Conservation (phyloP, 2,329 filamentous ascomycete species). For the Fusarium sp. region DNA sequence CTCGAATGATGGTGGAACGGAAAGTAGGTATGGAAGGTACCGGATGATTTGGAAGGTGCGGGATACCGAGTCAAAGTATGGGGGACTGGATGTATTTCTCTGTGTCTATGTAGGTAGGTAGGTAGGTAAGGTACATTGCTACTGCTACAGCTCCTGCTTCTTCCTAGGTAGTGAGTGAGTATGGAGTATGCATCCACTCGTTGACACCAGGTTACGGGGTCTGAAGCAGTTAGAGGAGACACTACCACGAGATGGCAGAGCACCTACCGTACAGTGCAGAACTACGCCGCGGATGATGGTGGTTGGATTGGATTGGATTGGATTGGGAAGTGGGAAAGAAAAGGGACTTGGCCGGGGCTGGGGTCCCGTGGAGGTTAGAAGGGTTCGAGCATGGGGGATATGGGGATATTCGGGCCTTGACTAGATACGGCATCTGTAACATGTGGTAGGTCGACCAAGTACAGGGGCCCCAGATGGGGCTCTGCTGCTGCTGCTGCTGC, state of each 20-base stretch:
- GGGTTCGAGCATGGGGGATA: slow-evolving; percentile 31
- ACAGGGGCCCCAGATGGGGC: slow-evolving; percentile 42
- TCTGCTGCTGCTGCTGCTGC: slow-evolving; percentile 42
- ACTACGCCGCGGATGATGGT: slow-evolving; percentile 23
- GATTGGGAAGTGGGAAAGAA: slow-evolving; percentile 28
- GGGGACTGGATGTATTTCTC: slow-evolving; percentile 34
- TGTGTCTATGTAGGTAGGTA: not conserved
- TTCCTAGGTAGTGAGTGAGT: slow-evolving; percentile 10
- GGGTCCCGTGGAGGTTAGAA: slow-evolving; percentile 38
- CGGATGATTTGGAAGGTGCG: slow-evolving; percentile 20
- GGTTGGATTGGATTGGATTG: slow-evolving; percentile 35
- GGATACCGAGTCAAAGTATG: slow-evolving; percentile 22
- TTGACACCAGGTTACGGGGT: slow-evolving; percentile 38
- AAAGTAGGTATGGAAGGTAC: not conserved
- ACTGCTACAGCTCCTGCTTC: slow-evolving; percentile 18
- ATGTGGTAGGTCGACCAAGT: slow-evolving; percentile 36
- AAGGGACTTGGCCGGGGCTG: slow-evolving; percentile 40
- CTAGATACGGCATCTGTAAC: slow-evolving; percentile 32
- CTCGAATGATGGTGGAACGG: not conserved
- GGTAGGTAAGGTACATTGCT: slow-evolving; percentile 9
- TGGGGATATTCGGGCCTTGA: slow-evolving; percentile 39
- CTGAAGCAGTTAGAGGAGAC: slow-evolving; percentile 30
- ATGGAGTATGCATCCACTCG: slow-evolving; percentile 37
- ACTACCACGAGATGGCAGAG: slow-evolving; percentile 14
- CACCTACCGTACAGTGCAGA: slow-evolving; percentile 27